Conservation (phyloP, 495 filamentous ascomycete genomes). For the Thozetella sp. region DNA sequence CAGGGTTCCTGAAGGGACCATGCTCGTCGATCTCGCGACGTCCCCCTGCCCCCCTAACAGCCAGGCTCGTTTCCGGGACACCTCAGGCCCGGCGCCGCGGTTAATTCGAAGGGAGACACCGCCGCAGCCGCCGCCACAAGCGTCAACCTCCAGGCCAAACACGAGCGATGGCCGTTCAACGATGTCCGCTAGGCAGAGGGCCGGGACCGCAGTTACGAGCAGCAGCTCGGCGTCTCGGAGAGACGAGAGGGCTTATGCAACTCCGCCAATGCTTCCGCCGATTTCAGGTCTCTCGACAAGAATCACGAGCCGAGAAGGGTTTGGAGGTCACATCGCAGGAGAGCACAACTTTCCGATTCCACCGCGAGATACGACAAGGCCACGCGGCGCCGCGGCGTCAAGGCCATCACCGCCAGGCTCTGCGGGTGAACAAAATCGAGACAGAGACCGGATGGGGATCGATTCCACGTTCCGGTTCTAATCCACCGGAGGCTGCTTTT, state of each 20-base stretch:
- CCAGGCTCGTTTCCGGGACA: constrained; percentile 4
- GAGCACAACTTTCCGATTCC: neutral
- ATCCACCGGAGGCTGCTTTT: neutral
- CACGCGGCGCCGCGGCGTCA: neutral
- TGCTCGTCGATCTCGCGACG: constrained; percentile 61
- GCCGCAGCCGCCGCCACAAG: neutral
- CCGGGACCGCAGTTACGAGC: neutral
- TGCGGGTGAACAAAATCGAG: neutral
- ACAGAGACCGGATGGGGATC: neutral
- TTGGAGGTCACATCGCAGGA: neutral
- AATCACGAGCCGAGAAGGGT: neutral
- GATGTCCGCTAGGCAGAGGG: neutral
- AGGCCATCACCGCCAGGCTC: neutral
- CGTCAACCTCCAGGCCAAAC: neutral
- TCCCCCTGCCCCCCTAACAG: constrained; percentile 6
- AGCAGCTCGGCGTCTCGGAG: neutral
- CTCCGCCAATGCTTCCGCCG: neutral
- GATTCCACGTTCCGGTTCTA: constrained; percentile 1
- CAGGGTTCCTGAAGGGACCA: constrained; percentile 56
- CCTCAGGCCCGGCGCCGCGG: neutral
- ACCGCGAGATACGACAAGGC: neutral
- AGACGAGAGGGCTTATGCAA: neutral
- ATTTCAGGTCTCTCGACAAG: neutral
- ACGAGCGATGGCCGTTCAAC: constrained; percentile 4
- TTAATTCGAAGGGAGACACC: neutral